Conservation (phyloP, 176 grass and related monocot species). For the Carex pumila region DNA sequence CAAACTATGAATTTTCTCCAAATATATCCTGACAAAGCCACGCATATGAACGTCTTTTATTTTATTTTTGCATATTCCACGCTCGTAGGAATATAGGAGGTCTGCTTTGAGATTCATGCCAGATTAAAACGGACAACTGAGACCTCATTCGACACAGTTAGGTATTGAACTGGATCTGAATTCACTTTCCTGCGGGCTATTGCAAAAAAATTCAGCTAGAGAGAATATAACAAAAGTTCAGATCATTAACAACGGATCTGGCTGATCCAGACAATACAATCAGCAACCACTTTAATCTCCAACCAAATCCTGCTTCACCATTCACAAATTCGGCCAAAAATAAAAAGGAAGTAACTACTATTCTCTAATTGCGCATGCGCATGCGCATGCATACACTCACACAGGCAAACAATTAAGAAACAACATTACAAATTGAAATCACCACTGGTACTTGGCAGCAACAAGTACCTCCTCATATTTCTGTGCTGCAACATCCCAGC, state of each 20-base stretch:
- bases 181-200: background rate
- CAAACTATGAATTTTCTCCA: too few relatives aligned
- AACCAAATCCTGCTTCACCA: background rate
- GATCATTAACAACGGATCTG: background rate
- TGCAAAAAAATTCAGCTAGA: background rate
- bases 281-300: background rate
- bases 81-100: too few relatives aligned
- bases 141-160: too few relatives aligned
- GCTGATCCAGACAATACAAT: background rate
- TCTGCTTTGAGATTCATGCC: too few relatives aligned
- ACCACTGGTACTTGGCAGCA: constrained; percentile 97
- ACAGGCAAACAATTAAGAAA: background rate
- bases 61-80: too few relatives aligned
- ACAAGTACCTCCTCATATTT: constrained; percentile 83
- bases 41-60: too few relatives aligned
- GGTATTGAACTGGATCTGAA: too few relatives aligned
- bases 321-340: background rate
- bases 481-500: constrained; percentile 82
- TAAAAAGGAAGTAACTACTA: background rate
- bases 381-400: background rate
- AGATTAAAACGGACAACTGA: too few relatives aligned
- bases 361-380: background rate
- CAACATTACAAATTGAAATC: constrained; percentile 12
- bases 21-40: too few relatives aligned
- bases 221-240: background rate